phyloP scores from a whole-genome alignment of 108 stramenopile genomes.

The Skeletonema marinoi region DNA sequence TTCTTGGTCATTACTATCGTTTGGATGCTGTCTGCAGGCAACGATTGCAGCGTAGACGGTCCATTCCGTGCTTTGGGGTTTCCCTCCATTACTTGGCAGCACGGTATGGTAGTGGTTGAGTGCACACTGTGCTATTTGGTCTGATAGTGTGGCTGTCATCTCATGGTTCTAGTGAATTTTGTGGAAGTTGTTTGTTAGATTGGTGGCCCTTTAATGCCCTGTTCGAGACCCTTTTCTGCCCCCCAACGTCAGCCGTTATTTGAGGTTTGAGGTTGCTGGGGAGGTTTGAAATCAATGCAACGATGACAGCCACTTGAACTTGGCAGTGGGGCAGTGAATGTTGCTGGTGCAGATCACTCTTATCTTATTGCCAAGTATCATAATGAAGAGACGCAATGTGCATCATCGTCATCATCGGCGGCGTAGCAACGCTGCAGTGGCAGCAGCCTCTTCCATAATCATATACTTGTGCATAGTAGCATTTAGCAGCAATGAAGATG shows the following conservation, averaged over 20 bases:
- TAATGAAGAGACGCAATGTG: background rate
- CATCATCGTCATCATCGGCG: background rate
- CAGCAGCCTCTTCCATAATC: background rate
- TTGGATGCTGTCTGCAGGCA: slow-evolving; percentile 30
- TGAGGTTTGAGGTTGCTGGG: no score
- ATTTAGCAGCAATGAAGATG: background rate
- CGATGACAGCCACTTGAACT: no score
- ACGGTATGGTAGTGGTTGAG: slow-evolving; percentile 61
- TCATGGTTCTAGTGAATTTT: background rate
- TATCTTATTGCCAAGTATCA: no score
- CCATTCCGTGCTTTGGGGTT: slow-evolving; percentile 83
- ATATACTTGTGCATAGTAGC: background rate
- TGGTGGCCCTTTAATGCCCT: no score
- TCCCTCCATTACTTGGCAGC: slow-evolving; percentile 65
- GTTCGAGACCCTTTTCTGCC: no score
- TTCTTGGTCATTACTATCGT: slow-evolving; percentile 3
- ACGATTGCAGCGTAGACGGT: slow-evolving; percentile 89
- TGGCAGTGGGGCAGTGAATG: no score
- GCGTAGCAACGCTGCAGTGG: no score
- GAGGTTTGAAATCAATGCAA: no score
- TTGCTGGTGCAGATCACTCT: no score
- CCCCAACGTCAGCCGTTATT: no score
- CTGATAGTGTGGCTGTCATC: background rate
- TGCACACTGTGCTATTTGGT: slow-evolving; percentile 53
- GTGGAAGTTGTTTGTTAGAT: no score